phyloP scores from a whole-genome alignment of 225 moss, liverwort and hornwort genomes.

The Sphagnum contortum region DNA sequence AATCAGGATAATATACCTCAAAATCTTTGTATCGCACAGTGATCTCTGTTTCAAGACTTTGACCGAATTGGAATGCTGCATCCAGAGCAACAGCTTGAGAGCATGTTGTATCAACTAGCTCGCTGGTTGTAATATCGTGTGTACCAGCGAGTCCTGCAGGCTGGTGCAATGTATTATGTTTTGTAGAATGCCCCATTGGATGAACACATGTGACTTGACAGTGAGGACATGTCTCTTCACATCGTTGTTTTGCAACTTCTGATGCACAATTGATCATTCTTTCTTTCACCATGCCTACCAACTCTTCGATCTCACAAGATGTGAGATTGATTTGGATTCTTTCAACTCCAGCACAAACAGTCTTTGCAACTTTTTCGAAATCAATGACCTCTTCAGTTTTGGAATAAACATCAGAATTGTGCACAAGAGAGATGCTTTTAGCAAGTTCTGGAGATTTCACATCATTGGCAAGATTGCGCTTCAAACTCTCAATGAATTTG shows the following conservation, averaged over 20 bases:
- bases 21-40: neutral
- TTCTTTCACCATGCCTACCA: neutral
- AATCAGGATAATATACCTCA: neutral
- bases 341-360: neutral
- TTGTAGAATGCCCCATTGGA: neutral
- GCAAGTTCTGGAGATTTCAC: neutral
- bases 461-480: neutral
- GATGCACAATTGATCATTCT: neutral
- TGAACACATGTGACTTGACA: conserved; percentile 2
- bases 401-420: too few relatives aligned
- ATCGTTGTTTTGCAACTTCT: neutral
- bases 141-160: conserved; percentile 5
- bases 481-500: neutral
- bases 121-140: too few relatives aligned
- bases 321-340: neutral
- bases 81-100: neutral
- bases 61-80: neutral
- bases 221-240: conserved; percentile 2
- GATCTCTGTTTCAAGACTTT: neutral
- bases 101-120: neutral
- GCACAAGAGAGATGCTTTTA: neutral
- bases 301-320: neutral
- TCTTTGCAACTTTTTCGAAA: conserved; percentile 1
- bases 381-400: neutral
- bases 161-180: conserved; percentile 6